Base-by-base conservation (phyloP, 371 early-diverging fungal species). In the Mucor racemosus region DNA sequence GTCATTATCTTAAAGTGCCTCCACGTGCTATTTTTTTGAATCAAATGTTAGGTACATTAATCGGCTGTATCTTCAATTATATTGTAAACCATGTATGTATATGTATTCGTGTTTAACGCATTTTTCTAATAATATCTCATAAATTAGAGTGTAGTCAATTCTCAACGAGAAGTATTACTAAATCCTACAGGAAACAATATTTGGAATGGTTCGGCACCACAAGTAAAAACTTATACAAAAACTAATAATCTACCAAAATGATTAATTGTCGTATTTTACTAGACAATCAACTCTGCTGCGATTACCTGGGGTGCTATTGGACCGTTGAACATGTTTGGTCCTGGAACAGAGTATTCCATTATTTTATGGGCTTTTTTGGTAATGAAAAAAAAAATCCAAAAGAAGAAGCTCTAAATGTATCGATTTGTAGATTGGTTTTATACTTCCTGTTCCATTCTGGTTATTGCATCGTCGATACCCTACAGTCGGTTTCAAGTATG, bases 231-330 rank as follows among this genome's bases (percentile, higher is more conserved):
- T 26, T 17, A 21, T 17, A 44, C 7, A n/a, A 8, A 5, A 26
- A 26, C 1, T 26, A 26, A 26, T 26, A 26, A 26, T 26, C 3
- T 26, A 26, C 3, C 26, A 1, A 26, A 26, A 26, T 26, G 26
- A 26, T 26, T 26, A 26, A 26, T 26, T 26, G 1, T 26, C 3
- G 3, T 26, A 26, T 26, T 26, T 26, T 26, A 26, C 3, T 61
- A 77, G 65, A 78, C 79, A 8, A 89, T 88, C 70, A 79, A 82
- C 69, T 78, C 82, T 40, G 86, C 87, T 40, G 89, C 85, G 41
- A 83, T 85, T 26, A 89, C 89, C 50, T 91, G 90, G 92, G 93
- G 93, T 60, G 84, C 88, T 4, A 82, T 93, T 34, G 92, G 92
- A 11, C 93, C 94, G 14, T 60, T 76, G 31, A 81, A 75, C 54